These are phyloP conservation scores for Cylindrodendrum hubeiense DNA, from an alignment of 2,329 filamentous ascomycete species.

Conservation along the genomic window DNA sequence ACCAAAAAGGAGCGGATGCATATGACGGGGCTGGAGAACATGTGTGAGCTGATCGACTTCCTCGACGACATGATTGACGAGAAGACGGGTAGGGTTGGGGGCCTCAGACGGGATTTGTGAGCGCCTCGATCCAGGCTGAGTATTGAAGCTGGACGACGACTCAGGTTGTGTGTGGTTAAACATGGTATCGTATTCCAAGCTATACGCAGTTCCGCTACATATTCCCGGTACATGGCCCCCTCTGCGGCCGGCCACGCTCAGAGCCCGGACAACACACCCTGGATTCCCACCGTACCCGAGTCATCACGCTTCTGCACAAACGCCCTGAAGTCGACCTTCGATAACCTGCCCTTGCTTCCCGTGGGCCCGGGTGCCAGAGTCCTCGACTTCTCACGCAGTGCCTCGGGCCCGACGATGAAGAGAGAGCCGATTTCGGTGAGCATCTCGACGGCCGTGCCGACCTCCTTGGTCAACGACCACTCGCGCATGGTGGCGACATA, in stretches of 20 bases:
- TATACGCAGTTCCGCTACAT: constrained; percentile 27
- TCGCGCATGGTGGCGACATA: constrained; percentile 88
- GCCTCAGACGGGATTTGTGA: constrained; percentile 51
- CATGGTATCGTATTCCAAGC: constrained; percentile 43
- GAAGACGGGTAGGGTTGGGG: constrained; percentile 48
- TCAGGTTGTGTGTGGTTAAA: constrained; percentile 13
- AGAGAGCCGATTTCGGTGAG: constrained; percentile 93
- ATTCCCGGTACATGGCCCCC: constrained; percentile 11
- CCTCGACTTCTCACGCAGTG: constrained; percentile 77
- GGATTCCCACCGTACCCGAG: constrained; percentile 82
- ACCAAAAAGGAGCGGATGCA: constrained; percentile 66
- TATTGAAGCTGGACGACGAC: not conserved
- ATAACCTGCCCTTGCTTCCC: constrained; percentile 65
- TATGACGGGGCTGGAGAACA: constrained; percentile 63
- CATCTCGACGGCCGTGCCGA: constrained; percentile 80
- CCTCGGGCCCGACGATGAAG: constrained; percentile 91
- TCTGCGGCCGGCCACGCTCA: constrained; percentile 29
- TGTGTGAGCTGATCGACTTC: constrained; percentile 71
- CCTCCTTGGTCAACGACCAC: constrained; percentile 81
- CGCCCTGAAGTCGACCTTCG: constrained; percentile 80
- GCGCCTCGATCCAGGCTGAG: not conserved
- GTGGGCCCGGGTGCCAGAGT: constrained; percentile 62
- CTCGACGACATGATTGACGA: constrained; percentile 64
- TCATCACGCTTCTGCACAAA: constrained; percentile 91
- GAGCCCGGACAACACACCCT: constrained; percentile 80